Conservation (phyloP, 23 red algal species). For the Pyropia yezoensis region DNA sequence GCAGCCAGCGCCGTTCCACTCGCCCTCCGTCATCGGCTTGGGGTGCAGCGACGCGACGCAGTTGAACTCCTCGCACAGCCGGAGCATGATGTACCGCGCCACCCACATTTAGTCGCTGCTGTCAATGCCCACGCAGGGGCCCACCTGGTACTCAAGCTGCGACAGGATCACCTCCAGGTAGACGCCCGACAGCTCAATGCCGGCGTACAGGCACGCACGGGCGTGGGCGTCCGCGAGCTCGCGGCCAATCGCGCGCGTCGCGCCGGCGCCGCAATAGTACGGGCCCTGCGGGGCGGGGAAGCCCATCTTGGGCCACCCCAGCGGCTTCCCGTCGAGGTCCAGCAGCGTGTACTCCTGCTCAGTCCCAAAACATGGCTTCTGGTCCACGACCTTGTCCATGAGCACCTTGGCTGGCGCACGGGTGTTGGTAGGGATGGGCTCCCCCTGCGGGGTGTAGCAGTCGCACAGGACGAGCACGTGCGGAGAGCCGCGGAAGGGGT, state of each 20-base stretch:
- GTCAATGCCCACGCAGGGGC: conserved; percentile 84
- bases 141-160: conserved; percentile 95
- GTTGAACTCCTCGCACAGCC: conserved; percentile 73
- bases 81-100: conserved; percentile 84
- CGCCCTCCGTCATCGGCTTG: conserved; percentile 80
- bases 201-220: conserved; percentile 87
- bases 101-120: conserved; percentile 91
- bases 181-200: conserved; percentile 74
- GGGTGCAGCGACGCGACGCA: conserved; percentile 54
- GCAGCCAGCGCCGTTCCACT: conserved; percentile 97
- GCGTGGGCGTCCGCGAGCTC: conserved; percentile 71
- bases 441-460: conserved; percentile 74
- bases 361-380: conserved; percentile 88
- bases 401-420: conserved; percentile 47
- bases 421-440: conserved; percentile 65
- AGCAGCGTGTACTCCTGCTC: conserved; percentile 98
- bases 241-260: conserved; percentile 68
- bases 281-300: conserved; percentile 81
- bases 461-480: conserved; percentile 97
- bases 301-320: conserved; percentile 83
- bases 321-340: conserved; percentile 50
- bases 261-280: conserved; percentile 94
- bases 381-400: conserved; percentile 71
- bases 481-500: conserved; percentile 82
- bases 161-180: conserved; percentile 87